These are phyloP conservation scores for Barnettozyma salicaria DNA, from an alignment of 805 yeast species.

Conservation along the genomic window DNA sequence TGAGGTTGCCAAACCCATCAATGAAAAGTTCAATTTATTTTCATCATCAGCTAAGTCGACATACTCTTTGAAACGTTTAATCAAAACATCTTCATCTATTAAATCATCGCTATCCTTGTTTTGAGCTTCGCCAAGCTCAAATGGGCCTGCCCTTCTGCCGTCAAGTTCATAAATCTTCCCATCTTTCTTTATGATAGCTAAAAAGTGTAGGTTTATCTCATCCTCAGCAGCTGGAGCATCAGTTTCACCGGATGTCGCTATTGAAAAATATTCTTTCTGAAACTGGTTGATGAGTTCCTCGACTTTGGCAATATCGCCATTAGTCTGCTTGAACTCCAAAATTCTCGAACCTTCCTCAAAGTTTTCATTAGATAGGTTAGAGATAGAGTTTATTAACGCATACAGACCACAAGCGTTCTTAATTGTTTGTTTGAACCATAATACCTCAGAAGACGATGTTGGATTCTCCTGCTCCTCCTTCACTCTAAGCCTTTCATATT, in stretches of 20 bases:
- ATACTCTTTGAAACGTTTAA: slow-evolving; percentile 57
- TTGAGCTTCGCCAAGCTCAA: slow-evolving; percentile 43
- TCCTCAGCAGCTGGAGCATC: slow-evolving; percentile 56
- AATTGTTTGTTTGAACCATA: slow-evolving; percentile 85
- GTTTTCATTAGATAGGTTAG: slow-evolving; percentile 32
- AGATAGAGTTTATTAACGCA: slow-evolving; percentile 67
- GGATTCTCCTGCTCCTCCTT: slow-evolving; percentile 31
- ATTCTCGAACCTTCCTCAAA: slow-evolving; percentile 14
- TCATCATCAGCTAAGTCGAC: slow-evolving; percentile 55
- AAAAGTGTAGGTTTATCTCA: slow-evolving; percentile 64
- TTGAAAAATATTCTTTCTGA: slow-evolving; percentile 39
- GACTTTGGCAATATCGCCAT: slow-evolving; percentile 19
- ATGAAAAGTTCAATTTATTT: slow-evolving; percentile 59
- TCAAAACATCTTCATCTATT: slow-evolving; percentile 44
- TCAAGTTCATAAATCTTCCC: slow-evolving; percentile 76
- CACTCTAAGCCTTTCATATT: slow-evolving; percentile 48
- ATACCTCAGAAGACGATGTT: slow-evolving; percentile 27
- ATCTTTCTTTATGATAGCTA: slow-evolving; percentile 57
- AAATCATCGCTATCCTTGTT: slow-evolving; percentile 38
- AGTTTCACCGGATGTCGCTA: slow-evolving; percentile 38
- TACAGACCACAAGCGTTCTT: slow-evolving; percentile 90
- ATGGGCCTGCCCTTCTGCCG: slow-evolving; percentile 78
- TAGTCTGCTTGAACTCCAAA: slow-evolving; percentile 13
- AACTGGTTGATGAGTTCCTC: slow-evolving; percentile 40
- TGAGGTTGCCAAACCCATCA: slow-evolving; percentile 68